Percentiles rank a stretch among this genome's conserved stretches.
phyloP scores from a whole-genome alignment of 768 basidiomycete species.

The Lyophyllum semitale region DNA sequence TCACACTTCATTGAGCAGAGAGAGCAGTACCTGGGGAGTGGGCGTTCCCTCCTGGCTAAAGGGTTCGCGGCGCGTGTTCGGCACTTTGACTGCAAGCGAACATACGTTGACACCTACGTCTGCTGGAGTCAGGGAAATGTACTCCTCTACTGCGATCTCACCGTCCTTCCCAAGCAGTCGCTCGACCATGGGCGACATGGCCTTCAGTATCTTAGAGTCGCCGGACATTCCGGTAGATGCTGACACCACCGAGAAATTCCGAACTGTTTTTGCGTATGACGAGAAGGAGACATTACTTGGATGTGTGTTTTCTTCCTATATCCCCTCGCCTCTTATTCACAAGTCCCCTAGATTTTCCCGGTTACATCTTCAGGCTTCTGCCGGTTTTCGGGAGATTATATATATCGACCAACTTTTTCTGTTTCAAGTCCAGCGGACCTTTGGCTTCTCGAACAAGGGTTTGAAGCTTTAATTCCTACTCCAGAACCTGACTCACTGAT shows the following conservation, averaged over 20 bases:
- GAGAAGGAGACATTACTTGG: conserved; percentile 87
- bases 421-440: conserved; percentile 89
- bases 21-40: conserved; percentile 58
- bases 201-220: conserved; percentile 82
- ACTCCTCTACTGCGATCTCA: conserved; percentile 45
- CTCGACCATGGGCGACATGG: conserved; percentile 55
- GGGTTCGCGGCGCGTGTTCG: conserved; percentile 44
- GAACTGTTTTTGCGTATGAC: conserved; percentile 79
- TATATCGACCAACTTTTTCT: conserved; percentile 90
- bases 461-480: conserved; percentile 25
- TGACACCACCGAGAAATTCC: conserved; percentile 75
- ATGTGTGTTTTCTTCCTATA: conserved; percentile 55
- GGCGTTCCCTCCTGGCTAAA: conserved; percentile 76
- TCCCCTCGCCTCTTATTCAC: not conserved
- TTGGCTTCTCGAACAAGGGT: conserved; percentile 83
- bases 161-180: conserved; percentile 32
- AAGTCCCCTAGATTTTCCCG: conserved; percentile 72
- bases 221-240: conserved; percentile 63
- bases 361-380: conserved; percentile 87
- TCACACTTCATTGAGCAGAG: conserved; percentile 49
- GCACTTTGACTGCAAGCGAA: conserved; percentile 28
- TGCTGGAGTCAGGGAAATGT: conserved; percentile 58
- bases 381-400: conserved; percentile 88
- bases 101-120: conserved; percentile 27
- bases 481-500: not conserved